Evolutionary conservation across 2,329 filamentous ascomycete species (phyloP).

Genomic region (Penicillium fuscoglaucum): DNA sequence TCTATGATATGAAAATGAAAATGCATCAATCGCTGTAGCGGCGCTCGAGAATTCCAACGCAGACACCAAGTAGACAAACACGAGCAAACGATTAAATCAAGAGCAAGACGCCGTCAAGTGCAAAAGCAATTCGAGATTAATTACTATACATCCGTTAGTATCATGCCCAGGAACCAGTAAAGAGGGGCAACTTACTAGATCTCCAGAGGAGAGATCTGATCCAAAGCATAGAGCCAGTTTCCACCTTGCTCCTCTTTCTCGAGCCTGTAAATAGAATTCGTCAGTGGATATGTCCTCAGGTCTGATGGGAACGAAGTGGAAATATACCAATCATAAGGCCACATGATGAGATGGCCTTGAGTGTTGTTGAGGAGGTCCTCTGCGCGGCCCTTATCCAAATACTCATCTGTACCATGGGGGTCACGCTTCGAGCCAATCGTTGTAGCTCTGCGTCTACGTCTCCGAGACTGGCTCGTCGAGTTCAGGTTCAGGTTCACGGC

Average conservation of each 20-base stretch:
- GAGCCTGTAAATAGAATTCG: constrained; percentile 53
- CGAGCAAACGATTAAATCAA: constrained; percentile 2
- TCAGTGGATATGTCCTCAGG: constrained; percentile 12
- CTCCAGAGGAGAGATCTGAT: constrained; percentile 91
- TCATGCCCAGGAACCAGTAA: neutral
- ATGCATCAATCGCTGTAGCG: constrained; percentile 14
- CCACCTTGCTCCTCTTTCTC: constrained; percentile 86
- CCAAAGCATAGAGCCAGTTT: constrained; percentile 96
- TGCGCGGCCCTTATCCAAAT: constrained; percentile 72
- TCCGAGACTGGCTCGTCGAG: constrained; percentile 36
- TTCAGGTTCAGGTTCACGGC: constrained; percentile 43
- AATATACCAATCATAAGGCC: constrained; percentile 84
- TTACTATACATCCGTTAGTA: constrained; percentile 31
- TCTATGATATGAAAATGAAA: constrained; percentile 7
- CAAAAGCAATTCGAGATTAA: constrained; percentile 25
- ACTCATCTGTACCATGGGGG: constrained; percentile 64
- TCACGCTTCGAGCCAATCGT: constrained; percentile 50
- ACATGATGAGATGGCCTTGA: constrained; percentile 85
- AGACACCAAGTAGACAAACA: neutral
- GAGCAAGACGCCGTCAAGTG: constrained; percentile 15
- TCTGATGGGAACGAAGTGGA: neutral
- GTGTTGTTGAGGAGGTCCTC: constrained; percentile 78
- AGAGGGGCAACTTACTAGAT: constrained; percentile 64
- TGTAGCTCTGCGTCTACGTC: constrained; percentile 46
- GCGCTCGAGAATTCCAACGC: constrained; percentile 12